Evolutionary conservation across 768 basidiomycete species (phyloP), one percentile per base, ranked within the genome.

Genomic region (Boletellus sp.): DNA sequence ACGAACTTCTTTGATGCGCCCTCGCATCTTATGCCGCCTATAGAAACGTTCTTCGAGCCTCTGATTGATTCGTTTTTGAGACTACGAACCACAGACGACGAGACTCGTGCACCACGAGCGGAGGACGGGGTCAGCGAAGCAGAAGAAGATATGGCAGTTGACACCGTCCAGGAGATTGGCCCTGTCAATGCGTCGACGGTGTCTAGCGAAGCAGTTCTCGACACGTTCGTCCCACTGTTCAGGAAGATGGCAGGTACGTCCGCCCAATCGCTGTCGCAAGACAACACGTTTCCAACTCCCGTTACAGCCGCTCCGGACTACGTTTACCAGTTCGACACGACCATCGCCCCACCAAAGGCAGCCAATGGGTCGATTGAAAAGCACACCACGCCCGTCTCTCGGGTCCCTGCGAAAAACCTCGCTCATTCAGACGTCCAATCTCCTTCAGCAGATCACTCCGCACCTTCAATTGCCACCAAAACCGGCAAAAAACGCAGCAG

Each of bases 1-100:
- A 66, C 71, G 32, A 67, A 65, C 42, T 66, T 84, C 33, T 85
- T 91, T 58, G 78, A 83, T 56, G 78, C 77, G 8, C 86, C 91
- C 12, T 79, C 87, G 33, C 85, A 92, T 69, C 76, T 89, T 41
- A 76, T 87, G 63, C 90, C 92, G 13, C 81, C 91, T 6, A 68
- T 92, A 48, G 78, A 82, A 45, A 72, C 73, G 24, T 67, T 95
- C 40, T 95, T 90, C 65, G 81, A 85, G 32, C 69, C 83, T 19
- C 71, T 85, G 51, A 72, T 84, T 56, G 68, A 72, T 43, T 70
- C 75, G 26, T 76, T 84, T 60, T 65, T 78, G 44, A 67, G 63
- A 39, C 45, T 61, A 7, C 70, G 67, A 33, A 47, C 64, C 38
- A 55, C 43, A 9, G 57, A 63, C 28, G 61, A 64, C 3, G 58